These are phyloP conservation scores for Podila epicladia DNA, from an alignment of 192 early-diverging fungal species.

Conservation along the genomic window DNA sequence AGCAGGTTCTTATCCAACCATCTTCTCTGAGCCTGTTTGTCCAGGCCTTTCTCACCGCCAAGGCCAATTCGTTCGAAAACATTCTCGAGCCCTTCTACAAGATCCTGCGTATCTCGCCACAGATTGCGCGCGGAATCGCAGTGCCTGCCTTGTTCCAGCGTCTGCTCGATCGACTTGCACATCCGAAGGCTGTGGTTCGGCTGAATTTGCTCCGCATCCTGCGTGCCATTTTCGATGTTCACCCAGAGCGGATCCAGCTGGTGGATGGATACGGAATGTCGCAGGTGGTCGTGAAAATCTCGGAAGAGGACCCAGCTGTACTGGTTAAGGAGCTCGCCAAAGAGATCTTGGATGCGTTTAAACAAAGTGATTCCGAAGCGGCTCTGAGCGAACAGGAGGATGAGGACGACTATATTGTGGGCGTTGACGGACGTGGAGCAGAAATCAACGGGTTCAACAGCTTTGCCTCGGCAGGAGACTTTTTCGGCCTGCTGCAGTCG, in stretches of 20 bases:
- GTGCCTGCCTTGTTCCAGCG: constrained; percentile 47
- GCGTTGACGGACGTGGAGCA: not conserved
- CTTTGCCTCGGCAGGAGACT: constrained; percentile 3
- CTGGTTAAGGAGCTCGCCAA: constrained; percentile 61
- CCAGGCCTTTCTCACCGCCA: constrained; percentile 53
- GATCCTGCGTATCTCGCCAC: constrained; percentile 53
- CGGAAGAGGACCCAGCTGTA: constrained; percentile 56
- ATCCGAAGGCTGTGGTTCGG: constrained; percentile 61
- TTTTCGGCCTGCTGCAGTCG: constrained; percentile 14
- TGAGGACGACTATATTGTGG: not conserved
- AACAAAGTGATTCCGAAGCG: constrained; percentile 42
- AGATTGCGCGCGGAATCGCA: constrained; percentile 46
- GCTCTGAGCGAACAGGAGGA: constrained; percentile 9
- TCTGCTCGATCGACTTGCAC: constrained; percentile 38
- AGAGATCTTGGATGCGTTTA: constrained; percentile 48
- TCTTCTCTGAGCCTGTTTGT: constrained; percentile 50
- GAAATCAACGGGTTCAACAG: constrained; percentile 9
- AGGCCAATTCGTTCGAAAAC: constrained; percentile 64
- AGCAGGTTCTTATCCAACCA: constrained; percentile 42
- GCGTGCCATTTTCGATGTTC: constrained; percentile 54
- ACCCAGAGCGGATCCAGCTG: constrained; percentile 44
- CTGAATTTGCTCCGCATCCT: constrained; percentile 60
- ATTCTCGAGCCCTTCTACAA: constrained; percentile 63
- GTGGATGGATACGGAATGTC: constrained; percentile 44
- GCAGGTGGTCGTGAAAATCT: constrained; percentile 41